Base-by-base conservation (phyloP, 306 rosid species). In the Prunus mume region DNA sequence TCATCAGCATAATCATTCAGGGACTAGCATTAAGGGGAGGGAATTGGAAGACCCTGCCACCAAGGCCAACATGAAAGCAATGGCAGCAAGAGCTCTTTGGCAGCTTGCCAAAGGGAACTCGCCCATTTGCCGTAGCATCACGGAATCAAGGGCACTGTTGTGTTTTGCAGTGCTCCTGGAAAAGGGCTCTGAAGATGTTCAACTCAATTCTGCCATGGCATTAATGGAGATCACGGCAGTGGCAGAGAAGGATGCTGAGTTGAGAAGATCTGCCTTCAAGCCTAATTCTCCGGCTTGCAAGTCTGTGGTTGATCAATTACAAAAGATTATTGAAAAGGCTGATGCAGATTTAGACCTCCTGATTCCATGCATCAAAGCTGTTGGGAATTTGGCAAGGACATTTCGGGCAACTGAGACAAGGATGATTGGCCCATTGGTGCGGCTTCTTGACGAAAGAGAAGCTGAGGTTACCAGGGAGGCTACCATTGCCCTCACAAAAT, bases 221-320 rank as follows among this genome's bases (percentile, higher is more conserved):
- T 80, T 95, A 79, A 92, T 92, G 96, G 97, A 92, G 88, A 95
- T 95, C 32, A 89, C 97, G 0, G 86, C 96, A 0, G 86, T 92
- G 72, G 99, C 99, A 1, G 99, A 92, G 93, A 80, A 77, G 74
- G 96, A 95, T 73, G 71, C 97, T 1, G 97, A 95, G 2, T 78
- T 95, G 80, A 89, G 99, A 84, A 81, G 88, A 68, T 89, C 96
- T 0, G 97, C 99, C 1, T 95, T 95, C 82, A 95, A 95, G 86
- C 99, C 99, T 0, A 95, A 85, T 77, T 87, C 99, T 2, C 96
- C 97, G 0, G 97, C 99, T 58, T 92, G 97, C 86, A 95, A 91
- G 75, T 97, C 97, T 0, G 96, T 90, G 12, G 92, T 95, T 51
- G 97, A 92, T 77, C 97, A 95, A 32, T 82, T 95, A 66, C 81